These are phyloP conservation scores for Blastomyces parvus DNA, from an alignment of 2,329 filamentous ascomycete genomes.

Conservation along the genomic window DNA sequence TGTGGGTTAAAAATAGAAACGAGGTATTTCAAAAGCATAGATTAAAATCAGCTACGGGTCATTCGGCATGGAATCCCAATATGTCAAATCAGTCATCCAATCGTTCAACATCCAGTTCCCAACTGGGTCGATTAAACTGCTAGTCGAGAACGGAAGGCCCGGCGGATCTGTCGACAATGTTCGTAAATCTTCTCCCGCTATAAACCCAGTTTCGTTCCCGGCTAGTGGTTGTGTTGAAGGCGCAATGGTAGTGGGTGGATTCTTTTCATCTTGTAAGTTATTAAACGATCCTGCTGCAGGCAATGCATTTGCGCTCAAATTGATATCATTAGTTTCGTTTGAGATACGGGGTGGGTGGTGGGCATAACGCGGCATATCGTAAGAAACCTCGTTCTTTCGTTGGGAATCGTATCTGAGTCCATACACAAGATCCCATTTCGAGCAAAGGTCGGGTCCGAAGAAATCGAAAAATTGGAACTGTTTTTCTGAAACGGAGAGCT, in stretches of 20 bases:
- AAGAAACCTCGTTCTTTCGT: not conserved
- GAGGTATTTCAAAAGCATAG: not conserved
- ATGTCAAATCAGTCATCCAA: slow-evolving; percentile 10
- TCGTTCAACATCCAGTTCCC: slow-evolving; percentile 11
- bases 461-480: slow-evolving; percentile 8
- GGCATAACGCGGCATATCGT: not conserved
- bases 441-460: slow-evolving; percentile 9
- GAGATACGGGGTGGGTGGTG: not conserved
- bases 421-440: slow-evolving; percentile 9
- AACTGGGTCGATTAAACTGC: slow-evolving; percentile 7
- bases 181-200: not conserved
- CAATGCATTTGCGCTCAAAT: slow-evolving; percentile 6
- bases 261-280: slow-evolving; percentile 6
- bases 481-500: not conserved
- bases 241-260: not conserved
- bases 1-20: not conserved
- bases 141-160: slow-evolving; percentile 3
- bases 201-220: not conserved
- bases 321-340: not conserved
- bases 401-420: slow-evolving; percentile 1
- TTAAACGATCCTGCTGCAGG: slow-evolving; percentile 5
- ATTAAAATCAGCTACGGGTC: not conserved
- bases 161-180: not conserved
- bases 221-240: slow-evolving; percentile 1
- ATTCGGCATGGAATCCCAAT: slow-evolving; percentile 8